These are phyloP conservation scores for Colletotrichum salicis DNA, from an alignment of 2,329 filamentous ascomycete species.

Conservation along the genomic window DNA sequence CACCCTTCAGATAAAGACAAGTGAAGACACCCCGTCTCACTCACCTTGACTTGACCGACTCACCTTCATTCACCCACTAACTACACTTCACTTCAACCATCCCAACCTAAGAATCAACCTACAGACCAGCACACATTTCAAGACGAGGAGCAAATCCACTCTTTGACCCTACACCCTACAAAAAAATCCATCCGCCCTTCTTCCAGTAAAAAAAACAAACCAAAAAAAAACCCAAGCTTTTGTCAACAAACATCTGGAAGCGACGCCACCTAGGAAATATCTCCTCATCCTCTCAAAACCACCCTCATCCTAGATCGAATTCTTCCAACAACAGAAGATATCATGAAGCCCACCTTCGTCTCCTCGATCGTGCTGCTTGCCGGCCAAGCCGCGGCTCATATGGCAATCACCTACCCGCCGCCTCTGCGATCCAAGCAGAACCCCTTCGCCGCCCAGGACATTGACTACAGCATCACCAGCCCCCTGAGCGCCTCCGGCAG, in stretches of 20 bases:
- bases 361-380: constrained; percentile 47
- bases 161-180: constrained; percentile 8
- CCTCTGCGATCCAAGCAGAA: constrained; percentile 66
- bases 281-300: neutral
- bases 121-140: neutral
- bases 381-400: constrained; percentile 61
- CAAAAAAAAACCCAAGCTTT: neutral
- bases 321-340: constrained; percentile 37
- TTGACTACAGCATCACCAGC: constrained; percentile 78
- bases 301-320: neutral
- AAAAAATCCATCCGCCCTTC: neutral
- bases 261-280: neutral
- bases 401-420: constrained; percentile 64
- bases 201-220: no score
- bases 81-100: neutral
- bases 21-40: constrained; percentile 23
- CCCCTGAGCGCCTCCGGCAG: constrained; percentile 70
- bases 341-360: constrained; percentile 38
- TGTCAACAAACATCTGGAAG: constrained; percentile 1
- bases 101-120: constrained; percentile 3
- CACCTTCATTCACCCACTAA: constrained; percentile 28
- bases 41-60: constrained; percentile 31
- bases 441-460: constrained; percentile 53
- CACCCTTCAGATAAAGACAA: constrained; percentile 25
- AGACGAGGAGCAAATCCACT: constrained; percentile 30